phyloP scores from a whole-genome alignment of 2,329 filamentous ascomycete genomes.

The Penicillium sp. region DNA sequence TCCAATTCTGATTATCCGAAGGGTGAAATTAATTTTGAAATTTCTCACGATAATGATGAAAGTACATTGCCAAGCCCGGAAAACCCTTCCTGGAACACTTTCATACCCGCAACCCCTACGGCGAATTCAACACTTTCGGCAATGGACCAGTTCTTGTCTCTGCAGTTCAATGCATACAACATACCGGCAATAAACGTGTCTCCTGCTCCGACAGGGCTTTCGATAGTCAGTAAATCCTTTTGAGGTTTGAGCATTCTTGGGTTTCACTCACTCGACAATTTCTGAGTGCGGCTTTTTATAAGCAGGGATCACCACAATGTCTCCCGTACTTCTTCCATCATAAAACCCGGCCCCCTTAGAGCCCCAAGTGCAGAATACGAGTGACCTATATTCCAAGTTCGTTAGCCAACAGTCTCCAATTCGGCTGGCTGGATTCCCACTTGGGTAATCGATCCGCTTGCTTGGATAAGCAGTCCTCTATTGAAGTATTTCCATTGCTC shows the following conservation, averaged over 20 bases:
- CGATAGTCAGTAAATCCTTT: constrained; percentile 10
- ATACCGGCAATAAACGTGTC: constrained; percentile 74
- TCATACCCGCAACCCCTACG: constrained; percentile 64
- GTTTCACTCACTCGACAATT: constrained; percentile 59
- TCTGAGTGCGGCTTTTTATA: constrained; percentile 37
- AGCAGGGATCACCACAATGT: constrained; percentile 46
- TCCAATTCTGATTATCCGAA: too few relatives aligned
- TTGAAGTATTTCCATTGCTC: constrained; percentile 43
- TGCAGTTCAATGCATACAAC: constrained; percentile 60
- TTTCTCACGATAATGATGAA: neutral
- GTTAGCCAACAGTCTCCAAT: neutral
- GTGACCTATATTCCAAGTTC: constrained; percentile 33
- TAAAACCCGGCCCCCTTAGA: constrained; percentile 52
- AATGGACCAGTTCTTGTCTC: constrained; percentile 50
- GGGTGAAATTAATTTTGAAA: too few relatives aligned
- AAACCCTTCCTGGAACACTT: constrained; percentile 68
- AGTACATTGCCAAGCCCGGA: constrained; percentile 45
- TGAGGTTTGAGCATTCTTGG: neutral
- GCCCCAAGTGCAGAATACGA: constrained; percentile 62
- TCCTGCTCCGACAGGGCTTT: constrained; percentile 68
- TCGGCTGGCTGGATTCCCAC: constrained; percentile 25
- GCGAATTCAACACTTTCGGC: constrained; percentile 57
- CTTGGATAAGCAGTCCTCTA: constrained; percentile 52
- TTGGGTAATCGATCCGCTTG: constrained; percentile 42
- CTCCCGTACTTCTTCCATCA: constrained; percentile 31